Evolutionary conservation across 1,284 basidiomycete genomes (phyloP), one percentile per base, ranked within the genome.

Genomic region (Sporisorium exsertum): DNA sequence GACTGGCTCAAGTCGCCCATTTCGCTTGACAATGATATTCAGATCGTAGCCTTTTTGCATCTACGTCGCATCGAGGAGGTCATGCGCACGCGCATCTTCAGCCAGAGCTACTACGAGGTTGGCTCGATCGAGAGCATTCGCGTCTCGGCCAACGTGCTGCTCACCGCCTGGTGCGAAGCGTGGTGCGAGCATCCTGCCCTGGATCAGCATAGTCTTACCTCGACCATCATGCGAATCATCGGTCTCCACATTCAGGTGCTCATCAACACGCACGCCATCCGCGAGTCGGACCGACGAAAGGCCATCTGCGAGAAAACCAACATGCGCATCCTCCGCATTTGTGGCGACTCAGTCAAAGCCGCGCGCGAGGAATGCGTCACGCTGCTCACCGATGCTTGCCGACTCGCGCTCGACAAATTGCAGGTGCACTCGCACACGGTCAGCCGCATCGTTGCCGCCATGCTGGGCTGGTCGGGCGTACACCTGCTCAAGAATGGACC

Each of bases 41-140:
- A 75, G 60, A 50, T 75, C 16, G 72, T 75, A 3, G 64, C 67
- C 10, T 75, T 75, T 26, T 43, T 75, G 43, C 72, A 75, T 26
- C 54, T 75, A 32, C 72, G 72, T 20, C 67, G 72, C 16, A 75
- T 75, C 46, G 72, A 75, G 24, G 72, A 75, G 54, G 70, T 75
- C 60, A 75, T 64, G 67, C 63, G 72, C 18, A 65, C 72, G 13
- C 72, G 72, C 15, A 75, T 75, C 50, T 75, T 75, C 57, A 70
- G 72, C 43, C 72, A 75, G 50, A 75, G 63, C 60, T 75, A 75
- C 53, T 75, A 75, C 60, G 72, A 75, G 50, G 72, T 75, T 3
- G 72, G 72, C 9, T 75, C 72, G 12, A 75, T 75, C 51, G 72
- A 75, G 50, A 75, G 72, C 67, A 75, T 67, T 27, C 72, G 72